phyloP scores from a whole-genome alignment of 148 eudicot genomes.

The Silene uniflora region DNA sequence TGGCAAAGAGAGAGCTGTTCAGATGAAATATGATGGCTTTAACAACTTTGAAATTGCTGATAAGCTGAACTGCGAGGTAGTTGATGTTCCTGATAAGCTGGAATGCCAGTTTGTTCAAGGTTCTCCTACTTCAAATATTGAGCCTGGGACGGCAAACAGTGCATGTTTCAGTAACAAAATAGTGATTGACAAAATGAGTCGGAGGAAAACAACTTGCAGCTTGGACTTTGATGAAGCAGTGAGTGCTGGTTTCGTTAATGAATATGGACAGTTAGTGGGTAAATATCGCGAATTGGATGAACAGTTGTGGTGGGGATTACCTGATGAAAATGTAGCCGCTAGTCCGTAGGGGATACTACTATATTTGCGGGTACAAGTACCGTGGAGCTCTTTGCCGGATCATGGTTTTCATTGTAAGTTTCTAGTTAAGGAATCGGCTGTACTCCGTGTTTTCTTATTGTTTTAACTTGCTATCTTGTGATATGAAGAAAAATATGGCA shows the following conservation, averaged over 20 bases:
- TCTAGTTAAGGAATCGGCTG: background rate
- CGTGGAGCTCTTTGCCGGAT: background rate
- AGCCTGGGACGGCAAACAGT: background rate
- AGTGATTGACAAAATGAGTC: background rate
- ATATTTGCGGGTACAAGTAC: background rate
- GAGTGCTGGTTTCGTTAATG: slow-evolving; percentile 20
- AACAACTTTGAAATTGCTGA: too few species aligned
- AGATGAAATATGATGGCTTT: too few species aligned
- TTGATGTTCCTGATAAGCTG: background rate
- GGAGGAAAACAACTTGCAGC: background rate
- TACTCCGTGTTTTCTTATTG: too few species aligned
- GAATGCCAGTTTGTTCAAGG: slow-evolving; percentile 3
- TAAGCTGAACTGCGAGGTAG: too few species aligned
- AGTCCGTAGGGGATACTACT: background rate
- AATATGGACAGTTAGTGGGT: slow-evolving; percentile 29
- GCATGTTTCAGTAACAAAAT: too few species aligned
- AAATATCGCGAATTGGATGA: slow-evolving; percentile 28
- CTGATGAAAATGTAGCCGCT: background rate
- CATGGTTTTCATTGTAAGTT: background rate
- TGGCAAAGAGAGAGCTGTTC: background rate
- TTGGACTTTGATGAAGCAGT: slow-evolving; percentile 10
- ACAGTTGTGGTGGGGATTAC: background rate
- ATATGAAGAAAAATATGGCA: too few species aligned
- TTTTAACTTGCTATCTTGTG: too few species aligned
- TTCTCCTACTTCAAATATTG: background rate